Evolutionary conservation across 495 filamentous ascomycete species (phyloP), one percentile per base, ranked within the genome.

Genomic region (Hypoxylon perforatum): DNA sequence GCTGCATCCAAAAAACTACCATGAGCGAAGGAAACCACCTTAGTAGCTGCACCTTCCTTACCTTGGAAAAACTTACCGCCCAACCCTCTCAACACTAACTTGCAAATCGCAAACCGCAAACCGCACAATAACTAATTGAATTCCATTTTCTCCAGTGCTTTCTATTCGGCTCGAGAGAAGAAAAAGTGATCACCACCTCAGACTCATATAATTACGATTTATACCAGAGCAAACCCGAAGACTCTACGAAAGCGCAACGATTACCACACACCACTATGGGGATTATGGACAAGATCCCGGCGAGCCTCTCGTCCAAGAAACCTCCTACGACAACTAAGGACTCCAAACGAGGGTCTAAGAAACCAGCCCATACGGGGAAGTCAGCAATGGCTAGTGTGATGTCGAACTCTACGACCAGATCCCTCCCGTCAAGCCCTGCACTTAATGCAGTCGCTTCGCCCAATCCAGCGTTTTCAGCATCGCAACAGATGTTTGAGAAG

Each of bases 401-500:
- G 21, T 66, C 70, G n/a, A 69, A 42, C 33, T 59, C 66, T 4
- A 46, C 71, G 0, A 64, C 82, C 39, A 85, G 87, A 54, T 91
- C 90, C 8, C 78, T 88, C 35, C 84, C 90, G 17, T 76, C 85
- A 6, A 91, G 88, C 67, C 91, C 91, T 17, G 82, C 85, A 15
- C 70, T 92, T 18, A 81, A 75, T 42, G 80, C 76, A 21, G 68
- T 78, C 71, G 83, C 69, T 36, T 87, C 75, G 1, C 82, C 82
- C 22, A 85, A 81, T 19, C 85, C 87, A 2, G 82, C 81, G 33
- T 78, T 72, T 21, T 80, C 82, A 1, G 65, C 80, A 14, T 83
- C 82, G 9, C 84, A 86, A 57, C 67, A 84, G 71, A 56, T 87
- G 73, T 74, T 79, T 11, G 82, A 85, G 46, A 76, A 83, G 75